Evolutionary conservation across 306 rosid species (phyloP).

Genomic region (Lathyrus tuberosus): DNA sequence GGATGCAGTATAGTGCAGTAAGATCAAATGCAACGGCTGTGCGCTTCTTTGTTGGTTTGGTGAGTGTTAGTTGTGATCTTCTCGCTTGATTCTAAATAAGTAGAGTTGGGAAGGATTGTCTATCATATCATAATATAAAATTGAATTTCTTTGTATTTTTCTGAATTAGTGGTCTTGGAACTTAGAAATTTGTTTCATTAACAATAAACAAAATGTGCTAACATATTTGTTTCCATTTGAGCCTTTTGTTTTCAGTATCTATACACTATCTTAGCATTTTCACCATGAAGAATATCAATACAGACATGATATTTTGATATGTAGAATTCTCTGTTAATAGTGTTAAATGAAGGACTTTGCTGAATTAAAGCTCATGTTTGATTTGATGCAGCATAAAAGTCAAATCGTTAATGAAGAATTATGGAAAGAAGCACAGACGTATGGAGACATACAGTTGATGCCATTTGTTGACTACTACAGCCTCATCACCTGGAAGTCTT

Average conservation of each 20-base stretch:
- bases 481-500: constrained; percentile 95
- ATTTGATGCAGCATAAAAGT: constrained; percentile 83
- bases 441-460: constrained; percentile 94
- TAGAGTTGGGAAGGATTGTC: constrained; percentile 13
- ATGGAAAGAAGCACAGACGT: constrained; percentile 92
- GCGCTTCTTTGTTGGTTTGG: constrained; percentile 98
- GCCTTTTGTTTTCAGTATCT: constrained; percentile 25
- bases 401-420: constrained; percentile 90
- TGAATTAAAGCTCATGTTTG: constrained; percentile 44
- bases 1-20: constrained; percentile 95
- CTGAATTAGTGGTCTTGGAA: constrained; percentile 30
- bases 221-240: constrained; percentile 18
- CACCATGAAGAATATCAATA: constrained; percentile 28
- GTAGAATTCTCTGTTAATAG: constrained; percentile 17
- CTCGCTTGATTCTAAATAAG: constrained; percentile 18
- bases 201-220: constrained; percentile 20
- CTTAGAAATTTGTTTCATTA: not conserved
- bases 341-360: constrained; percentile 27
- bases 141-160: constrained; percentile 11
- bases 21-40: constrained; percentile 71
- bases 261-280: constrained; percentile 21
- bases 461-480: constrained; percentile 98
- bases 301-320: constrained; percentile 2
- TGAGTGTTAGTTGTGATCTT: constrained; percentile 50
- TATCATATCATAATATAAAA: constrained; percentile 8